Evolutionary conservation across 257 asterid species (phyloP), one percentile per base, ranked within the genome.

Genomic region (Mitragyna speciosa): DNA sequence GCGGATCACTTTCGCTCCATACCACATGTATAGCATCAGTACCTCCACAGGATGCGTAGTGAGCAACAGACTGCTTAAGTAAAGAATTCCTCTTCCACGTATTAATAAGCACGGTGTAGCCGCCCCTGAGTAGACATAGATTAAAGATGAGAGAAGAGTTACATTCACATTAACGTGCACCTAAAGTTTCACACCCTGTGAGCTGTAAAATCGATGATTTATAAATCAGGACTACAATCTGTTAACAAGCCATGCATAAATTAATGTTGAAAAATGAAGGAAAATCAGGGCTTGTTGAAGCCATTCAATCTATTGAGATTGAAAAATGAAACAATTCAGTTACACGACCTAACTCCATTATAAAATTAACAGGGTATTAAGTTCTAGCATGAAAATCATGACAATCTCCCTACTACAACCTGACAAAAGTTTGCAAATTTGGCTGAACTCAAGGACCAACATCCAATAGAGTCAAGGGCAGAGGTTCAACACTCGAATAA

Each of bases 31-130:
- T 89, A 7, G 90, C 89, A 82, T 89, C 91, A 43, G 90, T 86
- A 56, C 93, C 92, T 24, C 81, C 61, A 77, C 95, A 90, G 9
- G 93, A 90, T 31, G 95, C 91, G 75, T 90, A 90, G 82, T 90
- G 93, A 28, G 93, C 89, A 82, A 90, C 89, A 51, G 95, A 87
- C 61, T 90, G 92, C 83, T 89, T 90, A 73, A 90, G 95, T 64
- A 85, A 80, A 77, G 89, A 71, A 80, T 87, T 85, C 72, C 89
- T 87, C 86, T 90, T 89, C 95, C 93, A 86, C 17, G 95, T 87
- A 80, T 90, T 89, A 78, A 90, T 90, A 30, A 90, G 90, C 73
- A 90, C 86, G 1, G 95, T 89, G 85, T 89, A 90, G 7, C 95
- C 89, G n/a, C 87, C 88, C 88, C 95, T 90, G 78, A 72, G 72